Evolutionary conservation across 2,329 filamentous ascomycete genomes (phyloP).

Genomic region (Xylaria sp.): DNA sequence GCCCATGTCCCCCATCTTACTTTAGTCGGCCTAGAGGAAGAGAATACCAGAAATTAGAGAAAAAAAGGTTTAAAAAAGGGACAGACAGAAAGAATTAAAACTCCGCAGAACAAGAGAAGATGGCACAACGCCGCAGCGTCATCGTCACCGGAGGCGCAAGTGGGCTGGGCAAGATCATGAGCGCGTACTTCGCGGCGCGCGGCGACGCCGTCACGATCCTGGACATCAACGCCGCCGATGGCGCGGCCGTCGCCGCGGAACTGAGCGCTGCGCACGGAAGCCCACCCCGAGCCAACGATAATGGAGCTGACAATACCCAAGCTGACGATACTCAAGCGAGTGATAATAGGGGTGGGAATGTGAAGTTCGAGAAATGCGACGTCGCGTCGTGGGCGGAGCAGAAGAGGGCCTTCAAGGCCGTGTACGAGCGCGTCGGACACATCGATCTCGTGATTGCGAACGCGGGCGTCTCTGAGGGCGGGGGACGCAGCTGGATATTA

Average conservation of each 20-base stretch:
- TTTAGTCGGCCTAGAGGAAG: background rate
- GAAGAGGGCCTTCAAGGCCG: constrained; percentile 50
- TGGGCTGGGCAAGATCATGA: constrained; percentile 52
- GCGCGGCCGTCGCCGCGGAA: constrained; percentile 42
- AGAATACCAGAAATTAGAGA: background rate
- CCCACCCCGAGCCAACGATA: background rate
- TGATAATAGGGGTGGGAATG: background rate
- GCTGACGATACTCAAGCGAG: constrained; percentile 28
- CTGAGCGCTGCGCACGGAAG: constrained; percentile 36
- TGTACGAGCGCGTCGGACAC: constrained; percentile 49
- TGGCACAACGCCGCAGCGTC: constrained; percentile 33
- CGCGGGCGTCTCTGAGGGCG: constrained; percentile 58
- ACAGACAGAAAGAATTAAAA: background rate
- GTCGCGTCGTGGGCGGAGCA: constrained; percentile 54
- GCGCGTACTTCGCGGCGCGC: constrained; percentile 50
- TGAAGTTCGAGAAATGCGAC: constrained; percentile 52
- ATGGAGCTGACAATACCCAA: constrained; percentile 29
- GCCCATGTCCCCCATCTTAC: too few species aligned
- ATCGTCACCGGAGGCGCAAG: constrained; percentile 53
- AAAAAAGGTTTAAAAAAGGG: too few species aligned
- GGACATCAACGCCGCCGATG: constrained; percentile 49
- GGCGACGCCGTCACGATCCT: constrained; percentile 50
- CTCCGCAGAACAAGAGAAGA: background rate
- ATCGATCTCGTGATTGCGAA: constrained; percentile 63
- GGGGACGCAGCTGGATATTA: constrained; percentile 26